Evolutionary conservation across 495 filamentous ascomycete species (phyloP), one percentile per base, ranked within the genome.

Genomic region (Bombardia bombarda): DNA sequence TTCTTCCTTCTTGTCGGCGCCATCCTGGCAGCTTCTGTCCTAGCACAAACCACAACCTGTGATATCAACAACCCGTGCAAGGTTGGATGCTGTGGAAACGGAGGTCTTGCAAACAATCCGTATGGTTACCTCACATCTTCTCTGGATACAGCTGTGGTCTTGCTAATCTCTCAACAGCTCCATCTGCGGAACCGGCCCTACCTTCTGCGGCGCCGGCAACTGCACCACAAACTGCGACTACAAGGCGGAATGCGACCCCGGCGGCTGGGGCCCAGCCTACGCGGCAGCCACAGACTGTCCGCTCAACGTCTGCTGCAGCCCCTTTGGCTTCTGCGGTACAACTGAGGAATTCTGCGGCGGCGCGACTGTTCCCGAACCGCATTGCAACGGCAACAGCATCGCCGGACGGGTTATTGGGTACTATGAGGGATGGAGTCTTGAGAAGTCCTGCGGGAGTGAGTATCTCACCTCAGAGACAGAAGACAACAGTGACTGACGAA

Each of bases 271-370:
- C 10, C 14, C 25, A 3, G n/a, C 53, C 32, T 56, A 26, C 32
- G 25, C 20, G 20, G 26, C 41, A 13, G 9, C 33, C 30, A 33
- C 14, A 12, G 23, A 39, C 21, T 53, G 53, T 20, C 45, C 46
- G 3, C 48, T 56, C 17, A 52, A 57, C 18, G 54, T 54, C 7
- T 60, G 51, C 34, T 60, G 57, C 40, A 43, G 26, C 42, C 46
- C 41, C 14, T 51, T 33, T 20, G 55, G 58, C 19, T 57, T 55
- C 36, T 60, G 54, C 39, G 54, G 57, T n/a, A 50, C 37, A 1
- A 60, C 56, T 7, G 9, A 14, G 1, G 47, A 47, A 1, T 60
- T 60, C 28, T 60, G 56, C 26, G 17, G 24, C 39, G n/a, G 39
- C 19, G n/a, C n/a, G n/a, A n/a, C n/a, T n/a, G n/a, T n/a, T n/a